Conservation (phyloP, 768 basidiomycete genomes). For the Porpolomopsis calyptriformis region DNA sequence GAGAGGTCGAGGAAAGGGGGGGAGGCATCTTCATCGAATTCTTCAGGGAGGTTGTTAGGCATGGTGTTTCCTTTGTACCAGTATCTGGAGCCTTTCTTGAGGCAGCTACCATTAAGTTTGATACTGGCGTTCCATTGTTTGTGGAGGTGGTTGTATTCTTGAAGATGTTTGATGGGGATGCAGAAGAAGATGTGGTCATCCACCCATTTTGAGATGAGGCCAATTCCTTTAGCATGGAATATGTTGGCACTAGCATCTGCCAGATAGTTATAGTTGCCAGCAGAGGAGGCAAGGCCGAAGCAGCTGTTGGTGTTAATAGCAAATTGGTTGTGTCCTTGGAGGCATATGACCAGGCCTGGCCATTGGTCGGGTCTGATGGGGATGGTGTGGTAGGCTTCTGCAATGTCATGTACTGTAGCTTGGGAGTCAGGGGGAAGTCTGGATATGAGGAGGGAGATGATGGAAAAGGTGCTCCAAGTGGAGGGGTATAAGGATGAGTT, state of each 20-base stretch:
- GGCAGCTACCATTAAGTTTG: neutral
- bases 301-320: slow-evolving; percentile 16
- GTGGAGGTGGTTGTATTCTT: slow-evolving; percentile 17
- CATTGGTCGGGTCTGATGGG: slow-evolving; percentile 26
- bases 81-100: slow-evolving; percentile 11
- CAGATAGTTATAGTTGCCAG: slow-evolving; percentile 17
- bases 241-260: slow-evolving; percentile 17
- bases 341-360: slow-evolving; percentile 21
- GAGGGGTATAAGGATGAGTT: slow-evolving; percentile 20
- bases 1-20: slow-evolving; percentile 17
- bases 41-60: slow-evolving; percentile 13
- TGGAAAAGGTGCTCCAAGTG: slow-evolving; percentile 22
- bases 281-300: slow-evolving; percentile 17
- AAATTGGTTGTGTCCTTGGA: slow-evolving; percentile 14
- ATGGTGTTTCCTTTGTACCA: slow-evolving; percentile 20
- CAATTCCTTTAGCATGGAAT: slow-evolving; percentile 16
- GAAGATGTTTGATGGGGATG: slow-evolving; percentile 14
- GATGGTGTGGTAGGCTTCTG: slow-evolving; percentile 24
- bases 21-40: slow-evolving; percentile 25
- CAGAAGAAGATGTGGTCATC: slow-evolving; percentile 24
- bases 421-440: slow-evolving; percentile 22
- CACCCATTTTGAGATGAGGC: slow-evolving; percentile 22
- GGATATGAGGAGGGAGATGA: slow-evolving; percentile 13
- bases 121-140: slow-evolving; percentile 10
- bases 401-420: slow-evolving; percentile 20